These are phyloP conservation scores for Penicillium simplicissimum DNA, from an alignment of 495 filamentous ascomycete genomes.

Conservation along the genomic window DNA sequence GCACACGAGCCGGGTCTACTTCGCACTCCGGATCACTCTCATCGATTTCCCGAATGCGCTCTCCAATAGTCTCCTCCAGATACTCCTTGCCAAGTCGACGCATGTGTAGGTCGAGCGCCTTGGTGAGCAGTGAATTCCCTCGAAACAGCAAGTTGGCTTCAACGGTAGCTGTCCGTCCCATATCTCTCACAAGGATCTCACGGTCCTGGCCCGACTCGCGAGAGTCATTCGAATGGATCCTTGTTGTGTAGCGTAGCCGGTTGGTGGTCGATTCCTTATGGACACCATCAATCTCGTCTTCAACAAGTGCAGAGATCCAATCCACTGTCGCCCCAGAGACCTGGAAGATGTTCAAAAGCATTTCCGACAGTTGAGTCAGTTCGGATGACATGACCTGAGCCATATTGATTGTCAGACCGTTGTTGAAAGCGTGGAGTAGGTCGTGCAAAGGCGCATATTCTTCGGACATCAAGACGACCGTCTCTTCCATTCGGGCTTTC, in stretches of 20 bases:
- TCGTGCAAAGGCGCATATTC: slow-evolving; percentile 86
- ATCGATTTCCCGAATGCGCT: slow-evolving; percentile 83
- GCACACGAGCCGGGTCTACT: slow-evolving; percentile 78
- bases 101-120: slow-evolving; percentile 94
- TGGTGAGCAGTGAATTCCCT: slow-evolving; percentile 92
- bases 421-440: slow-evolving; percentile 79
- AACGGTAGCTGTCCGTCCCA: slow-evolving; percentile 56
- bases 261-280: slow-evolving; percentile 70
- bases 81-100: slow-evolving; percentile 91
- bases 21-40: slow-evolving; percentile 89
- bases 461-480: slow-evolving; percentile 80
- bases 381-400: slow-evolving; percentile 74
- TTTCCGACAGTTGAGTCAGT: slow-evolving; percentile 77
- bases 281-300: slow-evolving; percentile 95
- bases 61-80: slow-evolving; percentile 81
- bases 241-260: slow-evolving; percentile 70
- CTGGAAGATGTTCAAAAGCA: slow-evolving; percentile 91
- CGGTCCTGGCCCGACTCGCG: slow-evolving; percentile 61
- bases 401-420: slow-evolving; percentile 82
- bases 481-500: slow-evolving; percentile 79
- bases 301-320: slow-evolving; percentile 90
- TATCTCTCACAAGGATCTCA: slow-evolving; percentile 60
- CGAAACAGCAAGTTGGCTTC: slow-evolving; percentile 96
- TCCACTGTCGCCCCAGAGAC: slow-evolving; percentile 85
- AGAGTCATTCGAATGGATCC: slow-evolving; percentile 79